These are phyloP conservation scores for Backusella westeae DNA, from an alignment of 192 early-diverging fungal genomes.

Conservation along the genomic window DNA sequence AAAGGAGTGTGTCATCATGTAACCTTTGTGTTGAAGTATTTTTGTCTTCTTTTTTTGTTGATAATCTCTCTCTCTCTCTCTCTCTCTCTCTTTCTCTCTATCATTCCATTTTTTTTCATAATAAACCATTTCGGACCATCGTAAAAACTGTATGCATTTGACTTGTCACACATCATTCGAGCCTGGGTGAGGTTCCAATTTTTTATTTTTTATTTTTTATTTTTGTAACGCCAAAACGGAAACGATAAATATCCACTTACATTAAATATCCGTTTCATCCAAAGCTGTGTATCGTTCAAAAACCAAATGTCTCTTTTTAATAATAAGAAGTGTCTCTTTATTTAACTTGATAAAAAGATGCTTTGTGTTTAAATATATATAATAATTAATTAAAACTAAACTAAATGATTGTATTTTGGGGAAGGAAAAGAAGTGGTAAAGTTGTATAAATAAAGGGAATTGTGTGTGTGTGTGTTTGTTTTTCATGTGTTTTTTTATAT, in stretches of 20 bases:
- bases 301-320: background rate
- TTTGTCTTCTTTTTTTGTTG: no score
- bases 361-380: background rate
- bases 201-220: background rate
- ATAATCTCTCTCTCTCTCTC: no score
- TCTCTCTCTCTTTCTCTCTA: no score
- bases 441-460: background rate
- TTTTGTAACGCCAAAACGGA: background rate
- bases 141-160: no score
- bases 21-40: no score
- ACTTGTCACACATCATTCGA: background rate
- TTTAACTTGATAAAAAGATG: background rate
- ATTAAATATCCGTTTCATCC: no score
- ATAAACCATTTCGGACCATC: no score
- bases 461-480: background rate
- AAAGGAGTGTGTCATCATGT: slow-evolving; percentile 33
- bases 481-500: background rate
- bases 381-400: background rate
- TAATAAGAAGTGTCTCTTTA: background rate
- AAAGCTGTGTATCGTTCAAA: background rate
- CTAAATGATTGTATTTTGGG: background rate
- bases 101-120: no score
- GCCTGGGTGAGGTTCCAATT: background rate
- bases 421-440: background rate
- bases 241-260: background rate